These are phyloP conservation scores for Westerdykella aurantiaca DNA, from an alignment of 2,329 filamentous ascomycete genomes.

Conservation along the genomic window DNA sequence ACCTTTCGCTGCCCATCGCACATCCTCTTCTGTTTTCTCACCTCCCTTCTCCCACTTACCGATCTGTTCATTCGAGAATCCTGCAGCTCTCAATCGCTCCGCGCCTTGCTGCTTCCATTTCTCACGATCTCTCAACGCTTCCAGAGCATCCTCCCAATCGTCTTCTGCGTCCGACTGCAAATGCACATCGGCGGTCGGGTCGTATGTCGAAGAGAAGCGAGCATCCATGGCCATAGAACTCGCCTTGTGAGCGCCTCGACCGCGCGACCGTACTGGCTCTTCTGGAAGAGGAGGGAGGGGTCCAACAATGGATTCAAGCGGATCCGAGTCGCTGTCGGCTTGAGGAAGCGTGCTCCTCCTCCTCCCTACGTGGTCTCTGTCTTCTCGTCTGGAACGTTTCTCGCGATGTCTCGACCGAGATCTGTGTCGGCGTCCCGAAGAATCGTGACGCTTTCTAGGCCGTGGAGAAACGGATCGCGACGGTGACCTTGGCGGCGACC, in stretches of 20 bases:
- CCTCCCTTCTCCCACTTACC: constrained; percentile 62
- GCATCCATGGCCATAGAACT: constrained; percentile 61
- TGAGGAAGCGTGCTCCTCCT: constrained; percentile 1
- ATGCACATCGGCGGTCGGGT: constrained; percentile 54
- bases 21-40: constrained; percentile 58
- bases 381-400: constrained; percentile 3
- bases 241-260: constrained; percentile 28
- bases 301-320: constrained; percentile 70
- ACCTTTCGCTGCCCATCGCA: constrained; percentile 66
- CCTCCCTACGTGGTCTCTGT: no score
- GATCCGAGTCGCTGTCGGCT: constrained; percentile 55
- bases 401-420: constrained; percentile 8
- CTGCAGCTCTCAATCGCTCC: constrained; percentile 67
- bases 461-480: constrained; percentile 19
- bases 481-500: constrained; percentile 7
- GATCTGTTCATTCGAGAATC: constrained; percentile 71
- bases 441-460: constrained; percentile 10
- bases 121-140: constrained; percentile 72
- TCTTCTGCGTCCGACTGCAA: constrained; percentile 48
- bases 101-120: constrained; percentile 71
- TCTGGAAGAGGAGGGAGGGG: constrained; percentile 55
- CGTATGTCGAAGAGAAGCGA: constrained; percentile 65
- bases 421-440: constrained; percentile 7
- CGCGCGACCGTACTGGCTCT: constrained; percentile 36
- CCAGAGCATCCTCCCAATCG: constrained; percentile 75